A percentile compares a stretch with the other conserved stretches of the same genome.
phyloP scores from a whole-genome alignment of 345 rosid species.

The Hypericum androsaemum region DNA sequence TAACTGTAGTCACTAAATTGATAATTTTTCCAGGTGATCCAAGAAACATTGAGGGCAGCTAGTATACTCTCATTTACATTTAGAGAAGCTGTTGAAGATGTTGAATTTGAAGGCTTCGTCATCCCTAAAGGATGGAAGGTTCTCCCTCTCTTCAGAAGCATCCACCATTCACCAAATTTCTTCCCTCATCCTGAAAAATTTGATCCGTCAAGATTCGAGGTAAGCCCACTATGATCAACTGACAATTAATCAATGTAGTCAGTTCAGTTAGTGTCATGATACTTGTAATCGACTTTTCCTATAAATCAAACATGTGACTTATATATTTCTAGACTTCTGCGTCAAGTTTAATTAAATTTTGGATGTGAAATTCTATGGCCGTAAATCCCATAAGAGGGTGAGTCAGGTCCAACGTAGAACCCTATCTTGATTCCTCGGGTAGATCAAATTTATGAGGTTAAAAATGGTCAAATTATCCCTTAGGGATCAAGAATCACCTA shows the following conservation, averaged over 20 bases:
- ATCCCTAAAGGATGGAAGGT: slow-evolving; percentile 98
- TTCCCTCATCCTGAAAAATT: slow-evolving; percentile 74
- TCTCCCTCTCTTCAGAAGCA: slow-evolving; percentile 81
- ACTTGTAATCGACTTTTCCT: no score
- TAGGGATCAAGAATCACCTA: background rate
- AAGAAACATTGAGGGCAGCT: slow-evolving; percentile 85
- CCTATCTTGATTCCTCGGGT: slow-evolving; percentile 10
- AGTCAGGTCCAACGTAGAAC: background rate
- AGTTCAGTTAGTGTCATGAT: no score
- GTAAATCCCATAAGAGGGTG: slow-evolving; percentile 16
- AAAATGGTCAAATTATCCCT: slow-evolving; percentile 7
- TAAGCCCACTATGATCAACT: slow-evolving; percentile 7
- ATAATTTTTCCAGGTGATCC: slow-evolving; percentile 61
- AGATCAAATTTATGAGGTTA: slow-evolving; percentile 24
- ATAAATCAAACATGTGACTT: background rate
- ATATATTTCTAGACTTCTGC: background rate
- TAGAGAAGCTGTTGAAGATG: slow-evolving; percentile 84
- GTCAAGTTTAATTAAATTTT: background rate
- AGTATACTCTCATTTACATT: slow-evolving; percentile 85
- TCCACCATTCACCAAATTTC: slow-evolving; percentile 64
- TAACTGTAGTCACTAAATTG: no score
- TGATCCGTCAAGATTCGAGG: slow-evolving; percentile 90
- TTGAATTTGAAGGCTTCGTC: slow-evolving; percentile 62
- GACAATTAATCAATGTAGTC: no score
- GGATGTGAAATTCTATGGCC: background rate